Conservation (phyloP, 2,329 filamentous ascomycete genomes). For the Penicillium vulpinum region DNA sequence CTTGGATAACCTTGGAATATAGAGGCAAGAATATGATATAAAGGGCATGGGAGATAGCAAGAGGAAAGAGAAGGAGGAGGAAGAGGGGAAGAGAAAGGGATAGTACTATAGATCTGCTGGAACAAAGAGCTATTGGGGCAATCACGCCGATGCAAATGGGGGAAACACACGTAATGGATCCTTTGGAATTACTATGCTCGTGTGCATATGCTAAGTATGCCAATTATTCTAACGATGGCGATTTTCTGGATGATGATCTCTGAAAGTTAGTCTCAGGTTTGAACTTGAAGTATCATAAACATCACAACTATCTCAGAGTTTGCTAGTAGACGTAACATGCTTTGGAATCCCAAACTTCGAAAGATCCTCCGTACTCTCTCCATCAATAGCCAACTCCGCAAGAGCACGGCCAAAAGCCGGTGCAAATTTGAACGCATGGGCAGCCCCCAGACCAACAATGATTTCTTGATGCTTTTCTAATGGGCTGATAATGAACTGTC, state of each 20-base stretch:
- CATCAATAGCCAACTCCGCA: constrained; percentile 29
- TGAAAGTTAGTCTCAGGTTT: not conserved
- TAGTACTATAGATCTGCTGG: not conserved
- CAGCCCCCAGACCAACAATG: constrained; percentile 25
- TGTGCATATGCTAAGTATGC: not conserved
- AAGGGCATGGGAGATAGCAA: too few relatives aligned
- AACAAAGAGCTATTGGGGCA: not conserved
- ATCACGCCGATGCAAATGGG: not conserved
- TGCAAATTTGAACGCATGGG: constrained; percentile 31
- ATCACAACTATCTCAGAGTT: constrained; percentile 6
- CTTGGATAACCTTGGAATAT: too few relatives aligned
- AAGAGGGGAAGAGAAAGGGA: too few relatives aligned
- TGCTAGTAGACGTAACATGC: constrained; percentile 8
- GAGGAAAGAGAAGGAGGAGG: too few relatives aligned
- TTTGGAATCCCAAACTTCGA: constrained; percentile 25
- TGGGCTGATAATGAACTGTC: constrained; percentile 30
- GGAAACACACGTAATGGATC: too few relatives aligned
- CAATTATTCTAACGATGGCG: not conserved
- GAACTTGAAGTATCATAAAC: not conserved
- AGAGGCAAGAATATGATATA: too few relatives aligned
- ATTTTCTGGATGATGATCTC: not conserved
- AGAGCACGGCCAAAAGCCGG: constrained; percentile 26
- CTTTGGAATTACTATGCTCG: not conserved
- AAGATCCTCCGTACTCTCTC: constrained; percentile 25
- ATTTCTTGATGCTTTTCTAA: constrained; percentile 23